These are phyloP conservation scores for Aspergillus fischeri DNA, from an alignment of 2,329 filamentous ascomycete genomes.

Conservation along the genomic window DNA sequence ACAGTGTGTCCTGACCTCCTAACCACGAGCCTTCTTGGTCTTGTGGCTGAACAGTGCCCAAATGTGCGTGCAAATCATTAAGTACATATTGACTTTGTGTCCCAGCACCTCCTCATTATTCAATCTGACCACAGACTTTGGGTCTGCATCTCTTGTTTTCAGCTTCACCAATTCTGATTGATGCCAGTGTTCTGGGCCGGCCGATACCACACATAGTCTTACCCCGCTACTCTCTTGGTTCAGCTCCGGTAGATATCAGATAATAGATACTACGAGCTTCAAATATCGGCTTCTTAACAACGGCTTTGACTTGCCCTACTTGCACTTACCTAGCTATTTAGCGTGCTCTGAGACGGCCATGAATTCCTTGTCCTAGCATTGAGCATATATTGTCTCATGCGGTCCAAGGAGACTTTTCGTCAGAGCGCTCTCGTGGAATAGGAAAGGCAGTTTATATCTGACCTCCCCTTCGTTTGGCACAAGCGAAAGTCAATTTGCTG, in stretches of 20 bases:
- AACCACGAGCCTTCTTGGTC: neutral
- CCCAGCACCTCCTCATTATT: too few species aligned
- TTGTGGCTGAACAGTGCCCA: neutral
- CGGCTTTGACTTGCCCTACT: neutral
- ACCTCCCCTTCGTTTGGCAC: constrained; percentile 4
- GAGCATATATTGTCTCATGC: neutral
- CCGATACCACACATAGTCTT: neutral
- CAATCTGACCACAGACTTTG: neutral
- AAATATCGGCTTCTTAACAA: neutral
- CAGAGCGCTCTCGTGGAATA: neutral
- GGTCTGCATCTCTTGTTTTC: neutral
- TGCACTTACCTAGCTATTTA: neutral
- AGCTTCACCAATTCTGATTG: neutral
- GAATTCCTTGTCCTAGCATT: neutral
- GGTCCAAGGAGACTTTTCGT: neutral
- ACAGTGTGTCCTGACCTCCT: neutral
- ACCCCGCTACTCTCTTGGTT: neutral
- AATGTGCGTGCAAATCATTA: neutral
- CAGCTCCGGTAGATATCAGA: neutral
- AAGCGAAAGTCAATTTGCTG: constrained; percentile 1
- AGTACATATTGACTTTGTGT: neutral
- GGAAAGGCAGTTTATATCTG: neutral
- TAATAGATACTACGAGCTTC: neutral
- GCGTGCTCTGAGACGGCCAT: neutral
- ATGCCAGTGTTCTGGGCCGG: neutral